Base-by-base conservation (phyloP, 257 asterid species). In the Coffea eugenioides region DNA sequence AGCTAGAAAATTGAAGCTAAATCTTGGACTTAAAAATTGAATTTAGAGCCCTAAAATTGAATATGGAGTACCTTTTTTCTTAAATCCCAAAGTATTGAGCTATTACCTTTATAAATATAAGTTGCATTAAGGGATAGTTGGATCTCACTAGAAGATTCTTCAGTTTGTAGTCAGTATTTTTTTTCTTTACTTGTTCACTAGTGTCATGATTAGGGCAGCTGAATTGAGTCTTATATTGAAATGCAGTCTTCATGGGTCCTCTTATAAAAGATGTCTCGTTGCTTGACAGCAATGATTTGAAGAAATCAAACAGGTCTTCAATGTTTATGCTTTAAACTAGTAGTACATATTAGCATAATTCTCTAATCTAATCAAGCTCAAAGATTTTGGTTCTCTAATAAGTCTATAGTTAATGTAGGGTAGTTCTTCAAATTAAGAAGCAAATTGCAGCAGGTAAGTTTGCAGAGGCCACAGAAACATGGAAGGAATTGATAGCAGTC, bases 91-190 rank as follows among this genome's bases (percentile, higher is more conserved):
- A 62, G 21, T 11, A 12, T 31, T 0, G 39, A 23, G n/a, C 46
- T 25, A 27, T 27, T 27, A 27, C 18, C 21, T n/a, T 69, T 15
- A 52, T 18, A 51, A 39, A 62, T 72, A 96, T 97, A 98, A 82
- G 87, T 96, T 84, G 96, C 93, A 71, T 84, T 96, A 83, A 98
- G 99, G 64, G 94, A 91, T 80, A 86, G 94, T 31, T 96, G 98
- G 99, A 96, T 94, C 69, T 96, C 99, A 75, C 98, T 98, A 14
- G 98, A 91, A 83, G 98, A 96, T 90, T 96, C 87, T 89, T 92
- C 89, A 92, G 99, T 96, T 85, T 59, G 82, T 56, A 36, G 2
- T 27, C 31, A 27, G 31, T 27, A 27, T 73, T 70, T 80, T 59
- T 64, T 45, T 77, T 31, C 51, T 79, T 57, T 73, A 73, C 62